phyloP scores from a whole-genome alignment of 2,329 filamentous ascomycete species.

The Beauveria rudraprayagi region DNA sequence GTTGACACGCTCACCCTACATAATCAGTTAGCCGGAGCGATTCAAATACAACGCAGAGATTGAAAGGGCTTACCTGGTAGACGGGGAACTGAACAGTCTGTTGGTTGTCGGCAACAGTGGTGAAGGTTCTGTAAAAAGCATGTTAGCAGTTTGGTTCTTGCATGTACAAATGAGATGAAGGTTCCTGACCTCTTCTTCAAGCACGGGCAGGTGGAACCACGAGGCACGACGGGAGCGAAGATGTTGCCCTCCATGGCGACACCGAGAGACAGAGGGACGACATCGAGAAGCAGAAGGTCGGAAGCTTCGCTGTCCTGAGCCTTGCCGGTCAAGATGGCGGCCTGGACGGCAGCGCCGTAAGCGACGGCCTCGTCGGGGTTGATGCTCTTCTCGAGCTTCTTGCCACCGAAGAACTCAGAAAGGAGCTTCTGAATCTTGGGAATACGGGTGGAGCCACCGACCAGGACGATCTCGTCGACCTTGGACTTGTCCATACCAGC shows the following conservation, averaged over 20 bases:
- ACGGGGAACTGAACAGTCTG: constrained; percentile 86
- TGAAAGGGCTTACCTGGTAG: constrained; percentile 26
- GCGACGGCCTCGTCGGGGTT: constrained; percentile 99
- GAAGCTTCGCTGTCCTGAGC: constrained; percentile 89
- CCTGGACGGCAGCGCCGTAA: constrained; percentile 94
- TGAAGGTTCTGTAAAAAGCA: constrained; percentile 55
- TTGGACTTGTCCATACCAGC: constrained; percentile 95
- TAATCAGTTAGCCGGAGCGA: background rate
- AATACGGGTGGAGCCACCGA: constrained; percentile 98
- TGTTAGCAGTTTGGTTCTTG: constrained; percentile 3
- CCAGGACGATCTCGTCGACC: constrained; percentile 92
- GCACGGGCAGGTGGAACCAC: constrained; percentile 67
- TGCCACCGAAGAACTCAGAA: constrained; percentile 90
- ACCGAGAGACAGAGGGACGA: constrained; percentile 92
- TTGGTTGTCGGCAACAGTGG: constrained; percentile 71
- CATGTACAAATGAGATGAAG: background rate
- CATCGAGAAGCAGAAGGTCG: constrained; percentile 92
- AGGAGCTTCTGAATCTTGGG: constrained; percentile 93
- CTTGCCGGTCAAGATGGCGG: constrained; percentile 97
- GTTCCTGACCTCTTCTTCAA: constrained; percentile 57
- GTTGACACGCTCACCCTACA: constrained; percentile 96
- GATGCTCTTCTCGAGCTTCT: constrained; percentile 98
- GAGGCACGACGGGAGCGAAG: constrained; percentile 86
- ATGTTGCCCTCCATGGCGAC: constrained; percentile 99
- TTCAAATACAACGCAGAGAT: background rate